Base-by-base conservation (phyloP, 2,329 filamentous ascomycete genomes). In the Fusarium humuli region DNA sequence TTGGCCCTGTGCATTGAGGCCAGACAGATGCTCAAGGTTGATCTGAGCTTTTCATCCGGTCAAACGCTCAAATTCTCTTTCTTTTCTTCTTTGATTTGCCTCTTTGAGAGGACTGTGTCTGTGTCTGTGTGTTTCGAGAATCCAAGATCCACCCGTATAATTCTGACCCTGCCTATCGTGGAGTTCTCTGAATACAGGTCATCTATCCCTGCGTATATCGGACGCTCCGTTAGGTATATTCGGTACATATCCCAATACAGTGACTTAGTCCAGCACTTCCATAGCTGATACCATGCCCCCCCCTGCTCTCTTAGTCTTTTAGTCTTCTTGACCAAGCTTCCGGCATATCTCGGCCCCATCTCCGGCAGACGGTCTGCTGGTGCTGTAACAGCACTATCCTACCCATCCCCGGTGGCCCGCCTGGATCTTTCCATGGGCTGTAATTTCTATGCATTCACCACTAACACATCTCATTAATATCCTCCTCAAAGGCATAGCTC, bases 121-220 rank as follows among this genome's bases (percentile, higher is more conserved):
- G 49, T 44, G 41, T 11, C 44, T 55, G 49, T 44, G 41, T 11
- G 40, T 30, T 42, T 37, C 34, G 34, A 37, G 34, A n/a, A 37
- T 12, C 18, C 44, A 37, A 16, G 64, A 50, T 52, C 55, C 66
- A 54, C 65, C 27, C 29, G 22, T 30, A 30, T 52, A 32, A 29
- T 14, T 27, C 50, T 27, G 34, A 30, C 55, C 45, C 65, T 62
- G 34, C 44, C 42, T 56, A 56, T 60, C 50, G 41, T 65, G 52
- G 44, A 37, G 23, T 56, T 56, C 23, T 34, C 32, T 57, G 41
- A 37, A 48, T 45, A 49, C 47, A 52, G 25, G 20, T 22, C 37
- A 57, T 57, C 34, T 42, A 69, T 69, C 66, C 66, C 65, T 69
- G 66, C 55, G 45, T 65, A 61, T 69, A 69, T 57, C 65, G 60